Evolutionary conservation across 2,329 filamentous ascomycete species (phyloP), one percentile per base, ranked within the genome.

Genomic region (Thyridium curvatum): DNA sequence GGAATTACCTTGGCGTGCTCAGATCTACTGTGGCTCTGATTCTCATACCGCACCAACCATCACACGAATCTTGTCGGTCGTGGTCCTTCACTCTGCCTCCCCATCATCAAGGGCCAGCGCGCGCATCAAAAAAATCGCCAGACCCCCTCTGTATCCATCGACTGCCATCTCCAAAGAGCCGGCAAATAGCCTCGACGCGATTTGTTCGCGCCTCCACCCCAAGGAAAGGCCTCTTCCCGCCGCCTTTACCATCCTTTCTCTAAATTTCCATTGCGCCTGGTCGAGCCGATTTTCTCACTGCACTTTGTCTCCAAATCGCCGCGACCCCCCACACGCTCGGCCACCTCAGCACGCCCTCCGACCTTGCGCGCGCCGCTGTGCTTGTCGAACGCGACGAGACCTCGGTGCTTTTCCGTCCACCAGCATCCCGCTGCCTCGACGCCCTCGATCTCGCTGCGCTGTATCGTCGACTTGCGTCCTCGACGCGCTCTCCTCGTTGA

Each of bases 41-140:
- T 56, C 51, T 52, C 48, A 53, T 45, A 60, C 64, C 48, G 65
- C 65, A 68, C 64, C 59, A 62, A 58, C 64, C 62, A 61, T 66
- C 64, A 62, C 62, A 52, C 59, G 62, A 65, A 69, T 67, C 65
- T 68, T 68, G 64, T 62, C 63, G 53, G 59, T 61, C 66, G 65
- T 68, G 65, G 50, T 67, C 21, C 65, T 66, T 70, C 66, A 69
- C 60, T 26, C 21, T 26, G 21, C 44, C 54, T 69, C 68, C 56
- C 67, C 64, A 62, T 65, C 65, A 66, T 63, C 65, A 61, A 65
- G 62, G 49, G 45, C 48, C 51, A 56, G 62, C 59, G 69, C 72
- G 72, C 73, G 72, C 72, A 77, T 77, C 71, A 63, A 70, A 74
- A 74, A 74, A 71, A 74, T 74, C 72, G 67, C 71, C 70, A 69